Conservation (phyloP, 345 rosid species). For the Hibiscus mutabilis region DNA sequence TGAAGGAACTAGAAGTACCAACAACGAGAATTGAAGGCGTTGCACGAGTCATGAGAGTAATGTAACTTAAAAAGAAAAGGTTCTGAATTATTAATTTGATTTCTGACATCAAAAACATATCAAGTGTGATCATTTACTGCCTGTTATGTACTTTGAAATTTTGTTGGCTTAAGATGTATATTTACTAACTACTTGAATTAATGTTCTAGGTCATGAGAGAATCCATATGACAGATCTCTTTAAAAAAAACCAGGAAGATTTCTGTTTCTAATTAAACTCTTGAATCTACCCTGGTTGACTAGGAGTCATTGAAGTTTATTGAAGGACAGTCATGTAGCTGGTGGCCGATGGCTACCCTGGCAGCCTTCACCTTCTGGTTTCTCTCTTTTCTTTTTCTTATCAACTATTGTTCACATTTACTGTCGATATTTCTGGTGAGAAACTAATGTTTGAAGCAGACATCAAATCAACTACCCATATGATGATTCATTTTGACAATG, state of each 20-base stretch:
- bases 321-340: too few relatives aligned
- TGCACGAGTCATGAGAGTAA: background rate
- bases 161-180: background rate
- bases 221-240: background rate
- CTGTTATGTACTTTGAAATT: background rate
- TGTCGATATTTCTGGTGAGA: too few relatives aligned
- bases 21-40: background rate
- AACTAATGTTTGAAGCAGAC: too few relatives aligned
- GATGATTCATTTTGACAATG: too few relatives aligned
- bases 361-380: too few relatives aligned
- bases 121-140: background rate
- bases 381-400: too few relatives aligned
- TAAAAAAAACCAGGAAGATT: background rate
- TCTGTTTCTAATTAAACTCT: background rate
- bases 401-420: too few relatives aligned
- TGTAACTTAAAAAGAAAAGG: background rate
- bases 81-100: background rate
- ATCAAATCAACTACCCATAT: too few relatives aligned
- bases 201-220: background rate
- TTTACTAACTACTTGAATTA: background rate
- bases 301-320: too few relatives aligned
- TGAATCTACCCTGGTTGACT: too few relatives aligned
- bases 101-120: background rate
- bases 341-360: too few relatives aligned
- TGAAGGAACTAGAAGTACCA: background rate